Conservation (phyloP, 441 rosid genomes). For the Erodium texanum region DNA sequence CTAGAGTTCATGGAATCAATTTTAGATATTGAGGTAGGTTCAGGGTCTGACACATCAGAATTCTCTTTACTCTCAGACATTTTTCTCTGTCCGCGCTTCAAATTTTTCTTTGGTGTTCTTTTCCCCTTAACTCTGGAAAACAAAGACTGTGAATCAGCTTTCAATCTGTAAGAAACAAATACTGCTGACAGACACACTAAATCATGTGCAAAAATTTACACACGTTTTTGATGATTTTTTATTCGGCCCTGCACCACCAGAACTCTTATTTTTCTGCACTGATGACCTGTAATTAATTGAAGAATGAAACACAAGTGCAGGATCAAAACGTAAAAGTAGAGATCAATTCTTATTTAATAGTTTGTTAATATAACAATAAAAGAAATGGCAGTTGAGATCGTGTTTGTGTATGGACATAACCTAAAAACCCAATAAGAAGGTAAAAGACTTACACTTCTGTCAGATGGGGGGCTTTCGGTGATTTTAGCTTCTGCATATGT, state of each 20-base stretch:
- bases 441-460: slow-evolving; percentile 47
- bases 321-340: neutral
- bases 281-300: slow-evolving; percentile 40
- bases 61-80: slow-evolving; percentile 24
- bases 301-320: slow-evolving; percentile 4
- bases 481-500: slow-evolving; percentile 51
- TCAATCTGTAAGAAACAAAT: slow-evolving; percentile 11
- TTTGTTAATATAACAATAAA: no score
- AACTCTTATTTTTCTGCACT: slow-evolving; percentile 39
- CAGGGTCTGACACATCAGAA: slow-evolving; percentile 35
- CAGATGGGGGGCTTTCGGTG: slow-evolving; percentile 28
- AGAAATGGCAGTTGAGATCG: no score
- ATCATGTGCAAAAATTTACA: slow-evolving; percentile 24
- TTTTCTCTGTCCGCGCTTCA: slow-evolving; percentile 29
- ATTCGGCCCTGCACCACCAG: slow-evolving; percentile 29
- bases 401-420: no score
- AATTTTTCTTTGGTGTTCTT: slow-evolving; percentile 76
- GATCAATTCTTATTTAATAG: neutral
- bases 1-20: slow-evolving; percentile 27
- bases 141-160: slow-evolving; percentile 14
- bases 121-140: slow-evolving; percentile 52
- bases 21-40: slow-evolving; percentile 21
- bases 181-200: slow-evolving; percentile 1
- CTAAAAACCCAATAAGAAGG: slow-evolving; percentile 13
- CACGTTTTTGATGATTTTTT: slow-evolving; percentile 46